Conservation (phyloP, 306 rosid species). For the Notholithocarpus densiflorus region DNA sequence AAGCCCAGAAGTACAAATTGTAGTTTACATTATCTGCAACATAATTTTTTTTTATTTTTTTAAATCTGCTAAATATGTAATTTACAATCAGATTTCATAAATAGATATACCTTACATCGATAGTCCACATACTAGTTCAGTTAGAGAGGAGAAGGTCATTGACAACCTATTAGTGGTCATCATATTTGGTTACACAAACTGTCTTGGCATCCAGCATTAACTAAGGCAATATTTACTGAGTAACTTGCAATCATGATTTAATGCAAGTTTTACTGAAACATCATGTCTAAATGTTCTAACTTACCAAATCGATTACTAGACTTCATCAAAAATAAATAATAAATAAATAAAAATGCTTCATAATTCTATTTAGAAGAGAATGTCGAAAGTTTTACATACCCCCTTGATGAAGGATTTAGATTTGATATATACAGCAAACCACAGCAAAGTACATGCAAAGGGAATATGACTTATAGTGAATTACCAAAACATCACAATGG, state of each 20-base stretch:
- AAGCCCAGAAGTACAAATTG: background rate
- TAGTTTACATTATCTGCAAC: conserved; percentile 1
- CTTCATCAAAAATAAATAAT: background rate
- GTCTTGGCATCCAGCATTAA: background rate
- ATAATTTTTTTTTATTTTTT: too few relatives aligned
- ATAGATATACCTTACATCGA: background rate
- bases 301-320: background rate
- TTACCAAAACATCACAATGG: background rate
- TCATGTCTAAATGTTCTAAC: background rate
- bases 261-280: background rate
- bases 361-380: background rate
- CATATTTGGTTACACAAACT: background rate
- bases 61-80: background rate
- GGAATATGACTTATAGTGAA: background rate
- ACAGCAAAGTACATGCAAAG: background rate
- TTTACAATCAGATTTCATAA: background rate
- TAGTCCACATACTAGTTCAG: background rate
- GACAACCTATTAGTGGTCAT: background rate
- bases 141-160: background rate
- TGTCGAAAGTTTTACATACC: background rate
- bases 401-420: background rate
- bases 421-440: background rate
- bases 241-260: background rate
- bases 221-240: background rate
- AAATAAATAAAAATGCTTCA: background rate